These are phyloP conservation scores for Canariomyces notabilis DNA, from an alignment of 2,329 filamentous ascomycete species.

Conservation along the genomic window DNA sequence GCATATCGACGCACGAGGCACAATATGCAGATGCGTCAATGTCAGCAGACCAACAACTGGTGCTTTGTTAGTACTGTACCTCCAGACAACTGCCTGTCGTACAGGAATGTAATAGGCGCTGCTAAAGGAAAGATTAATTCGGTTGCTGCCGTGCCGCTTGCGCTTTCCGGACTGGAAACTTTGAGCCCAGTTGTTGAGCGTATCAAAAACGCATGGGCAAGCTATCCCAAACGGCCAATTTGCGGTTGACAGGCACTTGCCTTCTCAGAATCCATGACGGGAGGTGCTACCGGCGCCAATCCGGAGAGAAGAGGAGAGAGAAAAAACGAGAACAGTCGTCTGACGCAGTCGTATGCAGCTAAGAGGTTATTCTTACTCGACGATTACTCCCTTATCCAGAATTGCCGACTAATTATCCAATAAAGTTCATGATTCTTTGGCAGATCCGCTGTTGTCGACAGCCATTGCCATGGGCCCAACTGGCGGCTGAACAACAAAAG, in stretches of 20 bases:
- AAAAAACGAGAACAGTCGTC: not conserved
- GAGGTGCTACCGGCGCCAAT: not conserved
- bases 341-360: slow-evolving; percentile 23
- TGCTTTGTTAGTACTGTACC: slow-evolving; percentile 12
- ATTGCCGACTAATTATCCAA: slow-evolving; percentile 9
- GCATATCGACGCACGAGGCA: slow-evolving; percentile 6
- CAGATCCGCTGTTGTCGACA: slow-evolving; percentile 10
- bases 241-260: slow-evolving; percentile 1
- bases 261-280: not conserved
- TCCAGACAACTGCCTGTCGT: slow-evolving; percentile 1
- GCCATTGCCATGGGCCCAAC: no score
- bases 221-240: slow-evolving; percentile 9
- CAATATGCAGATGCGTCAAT: slow-evolving; percentile 6
- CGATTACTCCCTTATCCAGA: slow-evolving; percentile 23
- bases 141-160: slow-evolving; percentile 1
- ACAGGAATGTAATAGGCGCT: slow-evolving; percentile 13
- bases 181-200: not conserved
- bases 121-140: not conserved
- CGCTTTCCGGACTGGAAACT: not conserved
- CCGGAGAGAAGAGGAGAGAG: not conserved
- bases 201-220: not conserved
- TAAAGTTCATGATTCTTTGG: slow-evolving; percentile 20
- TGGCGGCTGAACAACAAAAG: no score
- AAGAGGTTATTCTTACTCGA: slow-evolving; percentile 26
- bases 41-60: slow-evolving; percentile 7